Evolutionary conservation across 2,329 filamentous ascomycete genomes (phyloP).

Genomic region (Penicillium italicum): DNA sequence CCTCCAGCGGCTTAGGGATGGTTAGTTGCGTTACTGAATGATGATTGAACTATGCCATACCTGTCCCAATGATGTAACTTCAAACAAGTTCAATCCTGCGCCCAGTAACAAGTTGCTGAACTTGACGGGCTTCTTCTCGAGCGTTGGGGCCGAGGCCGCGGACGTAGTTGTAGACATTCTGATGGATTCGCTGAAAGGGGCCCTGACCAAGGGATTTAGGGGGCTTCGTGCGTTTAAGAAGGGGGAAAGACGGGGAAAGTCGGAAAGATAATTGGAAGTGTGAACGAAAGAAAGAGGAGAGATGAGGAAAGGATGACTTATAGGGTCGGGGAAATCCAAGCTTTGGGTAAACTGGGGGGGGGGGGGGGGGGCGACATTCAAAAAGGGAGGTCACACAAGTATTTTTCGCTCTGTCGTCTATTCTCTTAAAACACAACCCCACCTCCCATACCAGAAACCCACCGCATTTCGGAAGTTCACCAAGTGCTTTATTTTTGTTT

Average conservation of each 20-base stretch:
- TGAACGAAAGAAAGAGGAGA: slow-evolving; percentile 13
- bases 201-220: slow-evolving; percentile 97
- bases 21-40: not conserved
- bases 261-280: slow-evolving; percentile 11
- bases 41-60: slow-evolving; percentile 34
- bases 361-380: no score
- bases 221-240: slow-evolving; percentile 71
- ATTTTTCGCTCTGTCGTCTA: no score
- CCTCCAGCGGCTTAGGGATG: slow-evolving; percentile 76
- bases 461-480: no score
- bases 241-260: slow-evolving; percentile 17
- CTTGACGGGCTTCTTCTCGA: slow-evolving; percentile 99
- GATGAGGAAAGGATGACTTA: slow-evolving; percentile 19
- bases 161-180: slow-evolving; percentile 52
- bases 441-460: no score
- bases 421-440: no score
- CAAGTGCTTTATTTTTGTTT: no score
- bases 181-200: slow-evolving; percentile 57
- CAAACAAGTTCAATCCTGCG: slow-evolving; percentile 92
- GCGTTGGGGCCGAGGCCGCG: slow-evolving; percentile 52
- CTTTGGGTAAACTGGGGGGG: slow-evolving; percentile 14
- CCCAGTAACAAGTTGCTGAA: slow-evolving; percentile 98
- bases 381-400: no score
- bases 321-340: slow-evolving; percentile 15
- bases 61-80: slow-evolving; percentile 70